A percentile compares a stretch with the other conserved stretches of the same genome.
These are phyloP conservation scores for Starmerella gropengiesseri DNA, from an alignment of 805 yeast genomes.

Conservation along the genomic window DNA sequence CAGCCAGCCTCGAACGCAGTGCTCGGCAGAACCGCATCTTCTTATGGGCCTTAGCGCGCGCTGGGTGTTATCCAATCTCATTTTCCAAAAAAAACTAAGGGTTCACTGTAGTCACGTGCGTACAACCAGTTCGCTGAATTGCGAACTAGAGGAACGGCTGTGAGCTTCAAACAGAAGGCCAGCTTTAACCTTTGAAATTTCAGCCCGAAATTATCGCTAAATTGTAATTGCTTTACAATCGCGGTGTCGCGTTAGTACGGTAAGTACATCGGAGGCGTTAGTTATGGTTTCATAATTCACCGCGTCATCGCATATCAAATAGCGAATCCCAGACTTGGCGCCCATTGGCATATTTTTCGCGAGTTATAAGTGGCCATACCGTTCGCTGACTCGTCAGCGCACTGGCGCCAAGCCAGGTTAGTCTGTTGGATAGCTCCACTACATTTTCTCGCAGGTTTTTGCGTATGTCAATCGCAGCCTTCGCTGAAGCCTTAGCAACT, in stretches of 20 bases:
- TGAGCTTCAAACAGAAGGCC: too few relatives aligned
- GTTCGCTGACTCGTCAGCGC: constrained; percentile 12
- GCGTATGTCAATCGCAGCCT: constrained; percentile 12
- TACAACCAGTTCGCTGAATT: too few relatives aligned
- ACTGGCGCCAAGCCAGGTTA: constrained; percentile 15
- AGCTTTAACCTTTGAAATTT: too few relatives aligned
- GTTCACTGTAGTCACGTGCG: constrained; percentile 2
- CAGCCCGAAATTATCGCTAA: too few relatives aligned
- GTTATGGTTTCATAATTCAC: too few relatives aligned
- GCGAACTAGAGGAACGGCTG: too few relatives aligned
- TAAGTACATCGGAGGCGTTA: too few relatives aligned
- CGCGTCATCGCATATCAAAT: constrained; percentile 12
- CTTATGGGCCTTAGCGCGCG: neutral
- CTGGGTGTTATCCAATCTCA: neutral
- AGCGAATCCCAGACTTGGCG: constrained; percentile 18
- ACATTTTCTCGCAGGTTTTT: neutral
- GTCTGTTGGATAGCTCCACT: neutral
- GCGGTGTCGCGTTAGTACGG: too few relatives aligned
- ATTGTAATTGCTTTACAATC: too few relatives aligned
- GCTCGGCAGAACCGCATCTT: constrained; percentile 2
- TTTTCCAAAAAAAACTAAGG: constrained; percentile 7
- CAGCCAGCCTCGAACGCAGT: constrained; percentile 1
- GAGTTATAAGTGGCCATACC: constrained; percentile 20
- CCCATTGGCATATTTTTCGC: constrained; percentile 8
- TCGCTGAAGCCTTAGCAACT: neutral